These are phyloP conservation scores for Heteromeles arbutifolia DNA, from an alignment of 306 rosid species.

Conservation along the genomic window DNA sequence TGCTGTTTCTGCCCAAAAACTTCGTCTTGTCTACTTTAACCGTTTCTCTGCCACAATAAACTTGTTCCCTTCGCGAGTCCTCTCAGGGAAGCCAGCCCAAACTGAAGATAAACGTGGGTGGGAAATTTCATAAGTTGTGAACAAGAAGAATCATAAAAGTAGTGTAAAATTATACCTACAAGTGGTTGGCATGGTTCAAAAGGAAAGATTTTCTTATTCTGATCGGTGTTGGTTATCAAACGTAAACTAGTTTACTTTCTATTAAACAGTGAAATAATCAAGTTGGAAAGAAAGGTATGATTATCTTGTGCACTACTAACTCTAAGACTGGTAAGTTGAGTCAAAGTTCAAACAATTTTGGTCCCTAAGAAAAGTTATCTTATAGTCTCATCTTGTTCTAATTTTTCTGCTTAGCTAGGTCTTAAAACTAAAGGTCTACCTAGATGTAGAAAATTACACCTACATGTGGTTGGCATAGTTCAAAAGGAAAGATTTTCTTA, in stretches of 20 bases:
- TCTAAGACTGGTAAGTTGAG: background rate
- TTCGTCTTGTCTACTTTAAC: slow-evolving; percentile 49
- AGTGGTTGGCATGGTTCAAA: background rate
- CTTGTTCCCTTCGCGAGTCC: slow-evolving; percentile 85
- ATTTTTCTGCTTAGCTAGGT: background rate
- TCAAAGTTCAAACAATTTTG: background rate
- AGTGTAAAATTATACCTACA: background rate
- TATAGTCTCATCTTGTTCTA: background rate
- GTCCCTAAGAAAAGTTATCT: background rate
- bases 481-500: too few relatives aligned
- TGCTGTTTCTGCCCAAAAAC: slow-evolving; percentile 53
- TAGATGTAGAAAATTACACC: too few relatives aligned
- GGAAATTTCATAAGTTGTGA: slow-evolving; percentile 11
- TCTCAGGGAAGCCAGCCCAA: slow-evolving; percentile 92
- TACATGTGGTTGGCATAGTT: too few relatives aligned
- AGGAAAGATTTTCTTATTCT: background rate
- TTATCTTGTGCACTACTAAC: background rate
- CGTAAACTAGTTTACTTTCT: background rate
- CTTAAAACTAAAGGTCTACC: background rate
- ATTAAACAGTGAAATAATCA: background rate
- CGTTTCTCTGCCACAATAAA: slow-evolving; percentile 83
- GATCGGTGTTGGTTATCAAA: background rate
- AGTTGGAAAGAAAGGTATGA: background rate
- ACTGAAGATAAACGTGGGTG: slow-evolving; percentile 37
- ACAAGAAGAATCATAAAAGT: background rate